A percentile compares a stretch with the other conserved stretches of the same genome.
These are phyloP conservation scores for Cicer arietinum DNA, from an alignment of 306 rosid species.

Conservation along the genomic window DNA sequence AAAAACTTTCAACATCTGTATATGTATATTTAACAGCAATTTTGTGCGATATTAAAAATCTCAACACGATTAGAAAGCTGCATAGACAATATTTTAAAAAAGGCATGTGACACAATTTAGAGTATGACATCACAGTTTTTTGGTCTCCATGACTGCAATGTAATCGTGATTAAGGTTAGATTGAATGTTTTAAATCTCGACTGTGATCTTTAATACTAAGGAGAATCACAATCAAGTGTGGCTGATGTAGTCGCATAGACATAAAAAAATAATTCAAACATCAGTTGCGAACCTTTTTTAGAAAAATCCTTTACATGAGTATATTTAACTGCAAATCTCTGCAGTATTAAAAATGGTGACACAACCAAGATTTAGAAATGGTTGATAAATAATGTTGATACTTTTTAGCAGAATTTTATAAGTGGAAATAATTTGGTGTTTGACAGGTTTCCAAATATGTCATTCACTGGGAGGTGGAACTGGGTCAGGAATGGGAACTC, in stretches of 20 bases:
- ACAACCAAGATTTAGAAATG: not conserved
- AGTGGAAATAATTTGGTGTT: not conserved
- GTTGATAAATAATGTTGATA: not conserved
- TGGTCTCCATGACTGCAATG: not conserved
- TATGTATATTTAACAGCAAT: too few relatives aligned
- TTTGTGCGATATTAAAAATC: too few relatives aligned
- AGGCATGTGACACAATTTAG: not conserved
- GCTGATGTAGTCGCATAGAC: not conserved
- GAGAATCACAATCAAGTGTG: not conserved
- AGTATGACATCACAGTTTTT: not conserved
- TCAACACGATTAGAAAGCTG: too few relatives aligned
- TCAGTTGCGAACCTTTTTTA: not conserved
- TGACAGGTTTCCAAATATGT: conserved; percentile 85
- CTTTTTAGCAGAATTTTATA: not conserved
- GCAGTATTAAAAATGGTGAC: not conserved
- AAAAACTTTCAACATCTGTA: too few relatives aligned
- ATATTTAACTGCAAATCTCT: not conserved
- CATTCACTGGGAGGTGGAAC: conserved; percentile 97
- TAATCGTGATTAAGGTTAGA: not conserved
- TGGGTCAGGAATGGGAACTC: conserved; percentile 93
- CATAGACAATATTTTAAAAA: not conserved
- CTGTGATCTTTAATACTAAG: not conserved
- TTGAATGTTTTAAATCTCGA: not conserved
- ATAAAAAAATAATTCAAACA: not conserved
- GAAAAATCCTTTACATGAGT: not conserved